Percentiles rank a stretch among this genome's conserved stretches.
Conservation (phyloP, 2,329 filamentous ascomycete genomes). For the Phoma herbarum region DNA sequence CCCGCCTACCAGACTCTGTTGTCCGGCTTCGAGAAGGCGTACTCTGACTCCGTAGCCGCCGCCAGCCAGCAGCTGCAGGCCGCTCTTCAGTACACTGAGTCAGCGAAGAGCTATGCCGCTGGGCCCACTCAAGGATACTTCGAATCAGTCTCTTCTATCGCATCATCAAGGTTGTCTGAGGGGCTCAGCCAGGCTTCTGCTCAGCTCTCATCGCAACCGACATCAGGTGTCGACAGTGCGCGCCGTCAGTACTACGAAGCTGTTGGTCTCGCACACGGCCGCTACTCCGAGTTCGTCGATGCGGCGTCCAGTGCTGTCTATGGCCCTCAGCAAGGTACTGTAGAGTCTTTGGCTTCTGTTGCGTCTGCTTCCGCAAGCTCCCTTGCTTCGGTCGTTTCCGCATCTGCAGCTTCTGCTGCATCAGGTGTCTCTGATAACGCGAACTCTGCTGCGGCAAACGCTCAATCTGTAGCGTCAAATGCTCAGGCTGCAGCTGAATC, state of each 20-base stretch:
- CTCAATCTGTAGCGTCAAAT: constrained; percentile 54
- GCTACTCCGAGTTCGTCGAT: constrained; percentile 77
- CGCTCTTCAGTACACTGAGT: constrained; percentile 59
- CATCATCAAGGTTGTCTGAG: constrained; percentile 73
- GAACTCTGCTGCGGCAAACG: constrained; percentile 53
- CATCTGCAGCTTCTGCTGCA: constrained; percentile 61
- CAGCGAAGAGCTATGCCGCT: constrained; percentile 51
- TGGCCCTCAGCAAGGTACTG: constrained; percentile 52
- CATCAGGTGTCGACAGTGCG: constrained; percentile 65
- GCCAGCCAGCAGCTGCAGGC: constrained; percentile 68
- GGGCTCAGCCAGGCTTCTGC: constrained; percentile 75
- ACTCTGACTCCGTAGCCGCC: constrained; percentile 69
- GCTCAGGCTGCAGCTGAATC: constrained; percentile 59
- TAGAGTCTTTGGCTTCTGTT: constrained; percentile 48
- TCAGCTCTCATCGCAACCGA: constrained; percentile 73
- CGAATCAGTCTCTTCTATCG: constrained; percentile 70
- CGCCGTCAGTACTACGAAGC: constrained; percentile 79
- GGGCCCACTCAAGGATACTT: constrained; percentile 59
- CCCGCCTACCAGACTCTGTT: constrained; percentile 75
- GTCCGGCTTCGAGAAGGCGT: constrained; percentile 72
- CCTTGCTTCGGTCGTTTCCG: constrained; percentile 55
- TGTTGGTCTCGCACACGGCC: constrained; percentile 78
- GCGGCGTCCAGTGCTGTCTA: constrained; percentile 76
- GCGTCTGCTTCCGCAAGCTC: constrained; percentile 53
- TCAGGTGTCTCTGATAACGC: constrained; percentile 49